Conservation (phyloP, 257 asterid genomes). For the Agastache rugosa region DNA sequence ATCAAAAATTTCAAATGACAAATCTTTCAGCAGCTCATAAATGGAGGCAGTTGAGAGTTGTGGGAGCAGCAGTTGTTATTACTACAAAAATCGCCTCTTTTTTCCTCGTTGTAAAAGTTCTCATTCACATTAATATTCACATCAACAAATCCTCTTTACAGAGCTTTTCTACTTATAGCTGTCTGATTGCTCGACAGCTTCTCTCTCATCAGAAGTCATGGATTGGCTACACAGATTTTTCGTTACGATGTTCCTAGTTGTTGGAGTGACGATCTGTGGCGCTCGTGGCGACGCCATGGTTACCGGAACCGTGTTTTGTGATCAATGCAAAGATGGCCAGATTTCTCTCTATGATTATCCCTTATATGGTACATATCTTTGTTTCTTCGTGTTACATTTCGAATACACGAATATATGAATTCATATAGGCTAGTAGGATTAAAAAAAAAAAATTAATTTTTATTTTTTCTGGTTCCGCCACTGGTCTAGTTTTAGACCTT, state of each 20-base stretch:
- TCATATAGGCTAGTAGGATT: too few species aligned
- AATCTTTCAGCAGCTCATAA: slow-evolving; percentile 42
- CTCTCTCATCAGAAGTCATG: slow-evolving; percentile 48
- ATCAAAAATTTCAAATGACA: neutral
- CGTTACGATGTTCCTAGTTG: slow-evolving; percentile 56
- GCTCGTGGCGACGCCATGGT: slow-evolving; percentile 62
- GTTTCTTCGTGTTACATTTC: neutral
- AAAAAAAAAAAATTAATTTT: too few species aligned
- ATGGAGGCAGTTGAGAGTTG: slow-evolving; percentile 57
- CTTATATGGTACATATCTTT: slow-evolving; percentile 52
- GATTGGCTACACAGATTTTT: slow-evolving; percentile 50
- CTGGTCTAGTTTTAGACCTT: neutral
- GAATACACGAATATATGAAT: neutral
- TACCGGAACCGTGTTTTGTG: slow-evolving; percentile 89
- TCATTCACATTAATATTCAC: slow-evolving; percentile 44
- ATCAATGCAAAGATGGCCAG: slow-evolving; percentile 93
- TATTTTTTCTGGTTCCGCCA: too few species aligned
- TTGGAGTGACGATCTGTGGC: slow-evolving; percentile 56
- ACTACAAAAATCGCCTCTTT: slow-evolving; percentile 12
- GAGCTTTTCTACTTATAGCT: slow-evolving; percentile 30
- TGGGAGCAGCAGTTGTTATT: slow-evolving; percentile 22
- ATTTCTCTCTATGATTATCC: slow-evolving; percentile 84
- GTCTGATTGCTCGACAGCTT: neutral
- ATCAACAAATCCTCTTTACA: slow-evolving; percentile 33
- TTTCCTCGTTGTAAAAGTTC: neutral